These are phyloP conservation scores for Tolypocladium nubicola DNA, from an alignment of 2,329 filamentous ascomycete species.

Conservation along the genomic window DNA sequence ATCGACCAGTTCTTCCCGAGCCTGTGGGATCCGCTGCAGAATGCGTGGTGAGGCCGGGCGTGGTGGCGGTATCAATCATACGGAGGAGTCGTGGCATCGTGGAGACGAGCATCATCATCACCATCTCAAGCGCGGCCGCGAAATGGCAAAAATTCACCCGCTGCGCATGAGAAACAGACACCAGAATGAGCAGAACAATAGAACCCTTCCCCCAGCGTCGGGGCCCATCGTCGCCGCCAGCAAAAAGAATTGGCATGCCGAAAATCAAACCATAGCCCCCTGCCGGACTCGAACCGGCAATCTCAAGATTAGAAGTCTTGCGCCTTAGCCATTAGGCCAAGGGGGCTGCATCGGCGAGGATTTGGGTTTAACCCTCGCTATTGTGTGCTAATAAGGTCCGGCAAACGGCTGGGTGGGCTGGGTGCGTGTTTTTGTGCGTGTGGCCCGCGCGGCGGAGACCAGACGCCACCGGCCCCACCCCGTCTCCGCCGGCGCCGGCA, in stretches of 20 bases:
- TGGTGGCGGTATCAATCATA: not conserved
- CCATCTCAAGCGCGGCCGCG: not conserved
- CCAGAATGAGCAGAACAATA: no score
- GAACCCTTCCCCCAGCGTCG: not conserved
- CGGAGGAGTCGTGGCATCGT: not conserved
- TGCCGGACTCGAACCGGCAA: slow-evolving; percentile 5
- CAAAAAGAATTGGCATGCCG: not conserved
- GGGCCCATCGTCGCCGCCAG: not conserved
- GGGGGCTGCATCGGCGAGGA: not conserved
- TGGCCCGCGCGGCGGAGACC: not conserved
- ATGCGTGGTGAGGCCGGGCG: slow-evolving; percentile 13
- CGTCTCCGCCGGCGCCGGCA: not conserved
- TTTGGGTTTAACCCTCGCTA: not conserved
- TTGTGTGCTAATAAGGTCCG: not conserved
- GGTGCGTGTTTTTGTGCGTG: not conserved
- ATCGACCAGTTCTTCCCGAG: slow-evolving; percentile 23
- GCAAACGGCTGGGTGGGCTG: not conserved
- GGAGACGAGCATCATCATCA: no score
- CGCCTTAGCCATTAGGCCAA: slow-evolving; percentile 6
- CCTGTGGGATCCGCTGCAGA: slow-evolving; percentile 25
- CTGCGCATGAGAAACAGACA: not conserved
- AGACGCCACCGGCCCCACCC: not conserved
- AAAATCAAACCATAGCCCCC: not conserved
- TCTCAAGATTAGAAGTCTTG: slow-evolving; percentile 6
- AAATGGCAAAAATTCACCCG: not conserved